Conservation (phyloP, 768 basidiomycete genomes). For the Paxillus ammoniavirescens region DNA sequence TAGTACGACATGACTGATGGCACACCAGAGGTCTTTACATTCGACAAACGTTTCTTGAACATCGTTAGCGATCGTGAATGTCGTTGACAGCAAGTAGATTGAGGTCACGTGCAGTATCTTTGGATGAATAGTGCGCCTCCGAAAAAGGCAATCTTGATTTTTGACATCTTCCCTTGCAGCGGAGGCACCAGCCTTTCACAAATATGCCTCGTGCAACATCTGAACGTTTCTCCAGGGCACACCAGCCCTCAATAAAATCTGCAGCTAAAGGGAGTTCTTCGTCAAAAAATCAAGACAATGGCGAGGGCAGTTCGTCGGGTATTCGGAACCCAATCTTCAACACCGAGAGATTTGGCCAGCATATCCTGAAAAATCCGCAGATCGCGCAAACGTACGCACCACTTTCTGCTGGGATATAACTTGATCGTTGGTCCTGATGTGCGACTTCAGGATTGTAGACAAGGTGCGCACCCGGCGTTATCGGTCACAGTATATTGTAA, state of each 20-base stretch:
- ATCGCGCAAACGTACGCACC: conserved; percentile 80
- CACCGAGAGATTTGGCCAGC: conserved; percentile 93
- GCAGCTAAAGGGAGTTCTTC: conserved; percentile 18
- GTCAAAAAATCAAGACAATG: conserved; percentile 45
- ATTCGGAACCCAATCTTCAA: conserved; percentile 89
- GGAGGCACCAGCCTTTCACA: background rate
- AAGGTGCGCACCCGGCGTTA: conserved; percentile 37
- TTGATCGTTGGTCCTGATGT: conserved; percentile 11
- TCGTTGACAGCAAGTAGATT: background rate
- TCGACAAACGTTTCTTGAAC: conserved; percentile 78
- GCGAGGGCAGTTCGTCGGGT: conserved; percentile 37
- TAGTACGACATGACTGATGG: background rate
- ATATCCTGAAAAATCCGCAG: conserved; percentile 93
- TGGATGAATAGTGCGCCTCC: background rate
- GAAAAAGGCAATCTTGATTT: conserved; percentile 15
- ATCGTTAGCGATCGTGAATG: conserved; percentile 33
- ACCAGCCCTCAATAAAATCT: conserved; percentile 57
- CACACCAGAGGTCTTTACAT: conserved; percentile 63
- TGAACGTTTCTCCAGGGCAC: conserved; percentile 67
- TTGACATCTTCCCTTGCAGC: background rate
- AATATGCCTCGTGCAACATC: conserved; percentile 79
- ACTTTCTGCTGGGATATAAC: conserved; percentile 18
- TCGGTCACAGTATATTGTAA: background rate
- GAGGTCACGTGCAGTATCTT: background rate
- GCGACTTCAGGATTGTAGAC: conserved; percentile 52